phyloP scores from a whole-genome alignment of 208 protist species.

The Wallacemonas collosoma region DNA sequence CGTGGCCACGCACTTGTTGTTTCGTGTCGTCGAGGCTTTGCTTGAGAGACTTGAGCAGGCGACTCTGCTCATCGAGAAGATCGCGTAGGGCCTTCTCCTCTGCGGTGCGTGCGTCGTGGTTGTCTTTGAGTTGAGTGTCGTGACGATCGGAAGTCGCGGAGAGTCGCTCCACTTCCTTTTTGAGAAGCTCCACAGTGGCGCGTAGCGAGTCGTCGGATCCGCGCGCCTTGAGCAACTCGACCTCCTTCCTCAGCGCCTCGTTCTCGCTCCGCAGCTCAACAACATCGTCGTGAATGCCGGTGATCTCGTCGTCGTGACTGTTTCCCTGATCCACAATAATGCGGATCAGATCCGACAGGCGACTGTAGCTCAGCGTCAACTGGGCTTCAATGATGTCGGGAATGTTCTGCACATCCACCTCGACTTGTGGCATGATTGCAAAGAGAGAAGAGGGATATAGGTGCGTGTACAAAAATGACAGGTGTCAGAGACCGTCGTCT shows the following conservation, averaged over 20 bases:
- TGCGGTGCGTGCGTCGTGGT: constrained; percentile 12
- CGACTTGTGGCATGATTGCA: constrained; percentile 61
- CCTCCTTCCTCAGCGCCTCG: constrained; percentile 34
- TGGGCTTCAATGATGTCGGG: constrained; percentile 92
- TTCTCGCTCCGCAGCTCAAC: constrained; percentile 61
- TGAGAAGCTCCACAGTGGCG: constrained; percentile 13
- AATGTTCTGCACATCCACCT: constrained; percentile 69
- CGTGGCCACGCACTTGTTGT: constrained; percentile 20
- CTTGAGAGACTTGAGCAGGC: constrained; percentile 10
- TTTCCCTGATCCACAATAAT: constrained; percentile 87
- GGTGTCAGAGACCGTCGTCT: too few species aligned
- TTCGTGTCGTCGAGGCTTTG: constrained; percentile 16
- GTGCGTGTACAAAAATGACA: too few species aligned
- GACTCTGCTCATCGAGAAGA: constrained; percentile 21
- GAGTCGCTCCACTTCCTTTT: constrained; percentile 22
- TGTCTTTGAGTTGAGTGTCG: constrained; percentile 2
- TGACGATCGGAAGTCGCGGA: background rate
- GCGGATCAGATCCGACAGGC: constrained; percentile 75
- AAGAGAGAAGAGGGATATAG: constrained; percentile 12
- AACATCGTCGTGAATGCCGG: constrained; percentile 52
- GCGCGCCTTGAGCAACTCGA: constrained; percentile 44
- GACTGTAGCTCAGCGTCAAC: constrained; percentile 88
- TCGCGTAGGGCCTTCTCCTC: constrained; percentile 22
- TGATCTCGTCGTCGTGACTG: constrained; percentile 78
- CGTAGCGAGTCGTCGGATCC: constrained; percentile 6